Evolutionary conservation across 441 rosid species (phyloP).

Genomic region (Populus hybrid): DNA sequence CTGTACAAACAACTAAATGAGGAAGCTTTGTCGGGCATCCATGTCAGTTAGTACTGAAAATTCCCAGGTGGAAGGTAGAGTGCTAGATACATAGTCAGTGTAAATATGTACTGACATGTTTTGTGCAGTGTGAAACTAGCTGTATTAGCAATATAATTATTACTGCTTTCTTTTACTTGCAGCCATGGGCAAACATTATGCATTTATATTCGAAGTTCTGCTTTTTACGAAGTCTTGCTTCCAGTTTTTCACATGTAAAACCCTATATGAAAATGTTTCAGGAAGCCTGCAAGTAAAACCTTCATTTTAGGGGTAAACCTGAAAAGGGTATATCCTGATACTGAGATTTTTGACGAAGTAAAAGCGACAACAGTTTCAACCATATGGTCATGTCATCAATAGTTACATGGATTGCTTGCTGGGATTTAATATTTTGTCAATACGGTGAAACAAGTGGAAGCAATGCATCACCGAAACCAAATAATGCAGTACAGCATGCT

Average conservation of each 20-base stretch:
- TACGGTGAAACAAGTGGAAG: slow-evolving; percentile 6
- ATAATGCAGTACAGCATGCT: slow-evolving; percentile 20
- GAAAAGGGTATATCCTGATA: background rate
- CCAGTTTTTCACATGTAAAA: background rate
- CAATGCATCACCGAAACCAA: background rate
- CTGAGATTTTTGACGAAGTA: background rate
- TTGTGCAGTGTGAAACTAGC: background rate
- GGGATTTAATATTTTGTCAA: background rate
- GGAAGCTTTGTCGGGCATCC: background rate
- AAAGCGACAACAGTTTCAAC: background rate
- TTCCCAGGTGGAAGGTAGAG: background rate
- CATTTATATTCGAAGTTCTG: background rate
- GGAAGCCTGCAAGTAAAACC: background rate
- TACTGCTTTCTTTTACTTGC: background rate
- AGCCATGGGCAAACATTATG: background rate
- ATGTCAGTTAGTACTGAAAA: background rate
- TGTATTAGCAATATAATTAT: background rate
- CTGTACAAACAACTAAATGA: slow-evolving; percentile 2
- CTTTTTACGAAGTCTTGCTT: background rate
- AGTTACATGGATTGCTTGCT: slow-evolving; percentile 1
- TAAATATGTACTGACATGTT: background rate
- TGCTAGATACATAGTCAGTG: background rate
- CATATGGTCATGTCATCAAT: background rate
- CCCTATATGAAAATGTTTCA: background rate
- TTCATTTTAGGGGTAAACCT: background rate